Evolutionary conservation across 768 basidiomycete genomes (phyloP).

Genomic region (Termitomyces sp.): DNA sequence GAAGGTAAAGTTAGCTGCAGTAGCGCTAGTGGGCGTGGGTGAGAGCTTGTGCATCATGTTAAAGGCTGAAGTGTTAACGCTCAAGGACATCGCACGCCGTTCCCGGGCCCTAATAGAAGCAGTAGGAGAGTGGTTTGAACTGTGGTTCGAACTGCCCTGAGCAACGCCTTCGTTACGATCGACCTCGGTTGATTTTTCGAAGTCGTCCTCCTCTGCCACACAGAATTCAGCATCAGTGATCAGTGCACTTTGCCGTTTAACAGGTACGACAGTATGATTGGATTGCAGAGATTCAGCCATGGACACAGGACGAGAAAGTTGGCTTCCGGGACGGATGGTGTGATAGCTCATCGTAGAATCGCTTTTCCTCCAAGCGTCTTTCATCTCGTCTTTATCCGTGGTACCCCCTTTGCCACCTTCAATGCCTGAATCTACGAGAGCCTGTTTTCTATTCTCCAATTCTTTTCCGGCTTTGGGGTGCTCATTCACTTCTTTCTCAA

Average conservation of each 20-base stretch:
- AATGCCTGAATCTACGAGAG: background rate
- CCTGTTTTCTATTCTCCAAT: slow-evolving; percentile 2
- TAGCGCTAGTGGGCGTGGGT: slow-evolving; percentile 22
- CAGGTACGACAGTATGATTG: slow-evolving; percentile 63
- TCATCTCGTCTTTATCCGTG: slow-evolving; percentile 35
- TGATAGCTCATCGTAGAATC: slow-evolving; percentile 78
- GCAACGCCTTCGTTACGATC: background rate
- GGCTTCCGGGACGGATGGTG: slow-evolving; percentile 56
- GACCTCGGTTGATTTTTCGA: slow-evolving; percentile 4
- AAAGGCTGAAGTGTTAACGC: slow-evolving; percentile 28
- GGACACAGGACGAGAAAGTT: slow-evolving; percentile 67
- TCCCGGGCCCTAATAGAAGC: slow-evolving; percentile 43
- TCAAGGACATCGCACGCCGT: slow-evolving; percentile 63
- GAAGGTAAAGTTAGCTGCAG: slow-evolving; percentile 25
- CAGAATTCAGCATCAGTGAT: slow-evolving; percentile 62
- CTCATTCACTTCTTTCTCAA: slow-evolving; percentile 11
- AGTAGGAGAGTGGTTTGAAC: slow-evolving; percentile 30
- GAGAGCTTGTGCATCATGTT: slow-evolving; percentile 18
- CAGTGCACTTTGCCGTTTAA: slow-evolving; percentile 63
- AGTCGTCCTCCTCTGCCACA: slow-evolving; percentile 50
- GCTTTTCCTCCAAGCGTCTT: slow-evolving; percentile 76
- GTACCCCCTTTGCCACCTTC: slow-evolving; percentile 2
- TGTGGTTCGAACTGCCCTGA: slow-evolving; percentile 9
- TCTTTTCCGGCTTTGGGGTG: slow-evolving; percentile 12
- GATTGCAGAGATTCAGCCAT: slow-evolving; percentile 75